Base-by-base conservation (phyloP, 192 early-diverging fungal genomes). In the Gaertneriomyces sp. region DNA sequence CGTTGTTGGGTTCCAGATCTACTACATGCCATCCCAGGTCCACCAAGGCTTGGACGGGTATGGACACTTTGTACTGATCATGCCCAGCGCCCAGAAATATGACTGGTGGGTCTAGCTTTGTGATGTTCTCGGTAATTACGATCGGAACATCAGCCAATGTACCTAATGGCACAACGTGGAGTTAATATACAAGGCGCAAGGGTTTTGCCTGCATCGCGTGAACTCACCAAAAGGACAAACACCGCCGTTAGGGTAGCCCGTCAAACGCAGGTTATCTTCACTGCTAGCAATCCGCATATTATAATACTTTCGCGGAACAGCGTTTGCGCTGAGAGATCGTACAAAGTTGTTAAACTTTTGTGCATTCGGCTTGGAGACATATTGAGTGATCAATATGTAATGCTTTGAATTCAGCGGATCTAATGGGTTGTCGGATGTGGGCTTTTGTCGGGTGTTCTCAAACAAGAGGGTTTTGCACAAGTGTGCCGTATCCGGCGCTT, bases 401-500 rank as follows among this genome's bases (percentile, higher is more conserved):
- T 87, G 86, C 55, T 80, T 74, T 0, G 80, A 81, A 60, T 89
- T 85, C 14, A 60, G 41, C 5, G 72, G 79, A 70, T 84, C 79
- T 79, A 75, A 25, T 52, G 61, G 67, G 64, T 69, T 57, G 12
- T 74, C 73, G 41, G 74, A 64, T 51, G 69, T 78, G 7, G 65
- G 67, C 63, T 76, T 76, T 62, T 86, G 90, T 8, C 87, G 83
- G 33, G 92, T 97, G 79, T 97, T 97, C 71, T 94, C 92, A 60
- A 97, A 81, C 6, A 95, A 74, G 0, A 97, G 76, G 5, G 88
- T 85, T 66, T 97, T 97, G 81, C 95, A 97, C 51, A 97, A 77
- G 56, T 96, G 93, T 25, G 76, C 78, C 6, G 79, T 74, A 9
- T 87, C 88, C 5, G 93, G 93, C 5, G 87, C 90, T 1, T 53